Base-by-base conservation (phyloP, 2,329 filamentous ascomycete genomes). In the Aspergillus luchuensis region DNA sequence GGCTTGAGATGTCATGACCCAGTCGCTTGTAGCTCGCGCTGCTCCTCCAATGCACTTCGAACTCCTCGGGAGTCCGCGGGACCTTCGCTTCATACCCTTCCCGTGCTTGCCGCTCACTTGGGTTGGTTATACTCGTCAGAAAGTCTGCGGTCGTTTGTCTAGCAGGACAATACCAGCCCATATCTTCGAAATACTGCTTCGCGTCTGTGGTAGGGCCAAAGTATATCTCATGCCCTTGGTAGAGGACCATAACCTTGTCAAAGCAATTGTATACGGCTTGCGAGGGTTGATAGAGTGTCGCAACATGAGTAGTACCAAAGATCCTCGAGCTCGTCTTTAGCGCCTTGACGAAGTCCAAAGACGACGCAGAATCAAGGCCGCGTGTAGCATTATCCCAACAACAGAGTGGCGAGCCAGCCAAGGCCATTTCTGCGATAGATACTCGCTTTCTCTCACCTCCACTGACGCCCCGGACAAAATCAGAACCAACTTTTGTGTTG, bases 221-320 rank as follows among this genome's bases (percentile, higher is more conserved):
- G 77, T 87, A 94, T 63, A 93, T 93, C 69, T 92, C 85, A 0
- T 88, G 83, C 1, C 91, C 91, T 69, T 92, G 88, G 69, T 93
- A 92, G 0, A 93, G 78, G 0, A 94, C 88, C 0, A 87, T 81
- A 0, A 85, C 86, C 71, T 92, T 92, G 76, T 94, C 89, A 67
- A 94, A 93, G 13, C 86, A 76, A 58, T 88, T 83, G 58, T 82
- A 82, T 8, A 82, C 80, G 45, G 74, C 76, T 62, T 83, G 80
- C 10, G 79, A 80, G 13, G 80, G 80, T 64, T 83, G 81, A 67
- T 88, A 88, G 13, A 87, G 85, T 0, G 85, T 83, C 25, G 87
- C 82, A 15, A 81, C 80, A 60, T 82, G 80, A 5, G 82, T 78
- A 8, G 75, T 79, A 8, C 81, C 81, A 15, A 74, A 73, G 33